These are phyloP conservation scores for Pichia gijzeniarum DNA, from an alignment of 805 yeast genomes.

Conservation along the genomic window DNA sequence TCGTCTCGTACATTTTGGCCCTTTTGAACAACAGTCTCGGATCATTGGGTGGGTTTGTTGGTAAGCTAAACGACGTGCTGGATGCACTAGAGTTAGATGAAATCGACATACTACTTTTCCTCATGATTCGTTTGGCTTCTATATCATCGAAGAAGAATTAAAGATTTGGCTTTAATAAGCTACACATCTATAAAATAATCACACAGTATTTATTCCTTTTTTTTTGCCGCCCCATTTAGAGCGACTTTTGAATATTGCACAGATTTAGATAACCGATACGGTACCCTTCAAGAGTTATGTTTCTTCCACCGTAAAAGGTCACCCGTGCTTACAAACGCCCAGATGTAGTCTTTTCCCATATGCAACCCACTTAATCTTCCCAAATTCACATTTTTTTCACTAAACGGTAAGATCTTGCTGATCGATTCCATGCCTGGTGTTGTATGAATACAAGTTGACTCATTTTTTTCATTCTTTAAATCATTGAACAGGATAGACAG, in stretches of 20 bases:
- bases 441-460: constrained; percentile 18
- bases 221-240: too few species aligned
- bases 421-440: constrained; percentile 20
- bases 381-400: constrained; percentile 27
- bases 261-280: constrained; percentile 4
- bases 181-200: too few species aligned
- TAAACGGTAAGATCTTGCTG: constrained; percentile 30
- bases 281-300: background rate
- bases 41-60: constrained; percentile 19
- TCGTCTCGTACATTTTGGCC: constrained; percentile 45
- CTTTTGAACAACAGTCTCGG: constrained; percentile 35
- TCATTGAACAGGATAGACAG: background rate
- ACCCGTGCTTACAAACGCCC: constrained; percentile 34
- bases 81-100: constrained; percentile 15
- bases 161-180: background rate
- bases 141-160: too few species aligned
- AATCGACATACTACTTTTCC: constrained; percentile 1
- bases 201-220: too few species aligned
- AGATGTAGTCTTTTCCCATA: constrained; percentile 28
- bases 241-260: background rate
- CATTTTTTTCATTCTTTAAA: background rate
- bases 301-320: constrained; percentile 35
- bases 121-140: background rate
- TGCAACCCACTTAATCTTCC: constrained; percentile 31
- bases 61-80: constrained; percentile 13